Base-by-base conservation (phyloP, 352 stramenopile species). In the Phytophthora meadii region DNA sequence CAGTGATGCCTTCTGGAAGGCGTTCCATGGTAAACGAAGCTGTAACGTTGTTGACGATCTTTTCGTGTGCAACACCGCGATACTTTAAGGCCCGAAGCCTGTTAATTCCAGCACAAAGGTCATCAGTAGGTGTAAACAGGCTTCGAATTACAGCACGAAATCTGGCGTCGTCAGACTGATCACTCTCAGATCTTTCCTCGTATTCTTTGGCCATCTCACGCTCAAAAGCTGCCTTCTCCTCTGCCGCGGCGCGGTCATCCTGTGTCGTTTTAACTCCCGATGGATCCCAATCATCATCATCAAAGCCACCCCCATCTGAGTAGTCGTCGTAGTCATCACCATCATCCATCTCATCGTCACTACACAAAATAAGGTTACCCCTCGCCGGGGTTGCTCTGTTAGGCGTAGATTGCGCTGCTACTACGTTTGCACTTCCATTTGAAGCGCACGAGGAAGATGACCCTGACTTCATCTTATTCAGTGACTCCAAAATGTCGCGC, bases 61-160 rank as follows among this genome's bases (percentile, higher is more conserved):
- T 54, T 40, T 46, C 84, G 46, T 89, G 61, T 27, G 66, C 74
- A 41, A 70, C 70, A 14, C 84, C 84, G 9, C 54, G 61, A 63
- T 78, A 94, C 60, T 93, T 91, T 4, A 94, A 64, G 1, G 72
- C 76, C 14, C 82, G 76, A 9, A 93, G 74, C 17, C 37, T 48
- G 15, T 79, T 72, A 45, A 94, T 92, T 8, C 77, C 79, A 8
- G 66, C 58, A 61, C 83, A 94, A 14, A 93, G 53, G 4, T 83
- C 77, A 62, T 94, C 82, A 36, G 57, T 48, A 32, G 75, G 73
- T 12, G 84, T 94, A 53, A 94, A 93, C 2, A 94, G 62, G 74
- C 87, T 92, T 32, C 87, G 79, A 30, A 94, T 87, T 24, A 78
- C 67, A 6, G 87, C 87, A 7, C 87, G 82, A 34, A 92, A 89